Evolutionary conservation across 75 land plant species (phyloP).

Genomic region (Selaginella moellendorffii): DNA sequence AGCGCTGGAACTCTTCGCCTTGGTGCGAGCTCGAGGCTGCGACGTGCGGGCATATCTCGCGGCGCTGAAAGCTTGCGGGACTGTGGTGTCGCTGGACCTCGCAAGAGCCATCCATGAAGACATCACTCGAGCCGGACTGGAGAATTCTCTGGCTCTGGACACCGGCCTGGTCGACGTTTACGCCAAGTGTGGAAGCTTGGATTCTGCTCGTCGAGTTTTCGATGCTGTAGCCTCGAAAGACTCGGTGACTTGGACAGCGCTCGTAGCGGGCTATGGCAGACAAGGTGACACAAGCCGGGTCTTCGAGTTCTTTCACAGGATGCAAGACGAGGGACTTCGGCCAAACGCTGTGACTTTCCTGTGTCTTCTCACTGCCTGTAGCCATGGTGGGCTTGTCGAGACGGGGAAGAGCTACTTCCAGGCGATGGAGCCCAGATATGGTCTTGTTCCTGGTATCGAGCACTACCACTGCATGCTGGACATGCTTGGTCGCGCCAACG

Average conservation of each 20-base stretch:
- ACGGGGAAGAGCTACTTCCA: constrained; percentile 27
- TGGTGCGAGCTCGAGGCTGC: not conserved
- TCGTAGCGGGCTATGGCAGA: constrained; percentile 48
- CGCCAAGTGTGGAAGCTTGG: not conserved
- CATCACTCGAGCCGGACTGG: not conserved
- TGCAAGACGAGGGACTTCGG: constrained; percentile 18
- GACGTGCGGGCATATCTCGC: not conserved
- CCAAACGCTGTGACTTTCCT: constrained; percentile 34
- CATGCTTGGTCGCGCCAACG: not conserved
- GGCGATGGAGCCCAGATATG: constrained; percentile 14
- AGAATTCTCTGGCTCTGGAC: not conserved
- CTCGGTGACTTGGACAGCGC: constrained; percentile 34
- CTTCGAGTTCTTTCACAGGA: constrained; percentile 19
- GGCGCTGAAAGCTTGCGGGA: not conserved
- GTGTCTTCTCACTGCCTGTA: constrained; percentile 36
- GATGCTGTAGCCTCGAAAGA: not conserved
- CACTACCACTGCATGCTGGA: constrained; percentile 12
- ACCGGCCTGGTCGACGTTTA: not conserved
- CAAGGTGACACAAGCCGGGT: constrained; percentile 25
- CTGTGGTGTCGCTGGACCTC: not conserved
- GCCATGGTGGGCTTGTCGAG: constrained; percentile 45
- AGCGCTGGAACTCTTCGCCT: not conserved
- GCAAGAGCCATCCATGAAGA: not conserved
- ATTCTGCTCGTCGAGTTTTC: not conserved
- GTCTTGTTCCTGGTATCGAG: not conserved